Evolutionary conservation across 768 basidiomycete genomes (phyloP).

Genomic region (Boletus pseudopeckii): DNA sequence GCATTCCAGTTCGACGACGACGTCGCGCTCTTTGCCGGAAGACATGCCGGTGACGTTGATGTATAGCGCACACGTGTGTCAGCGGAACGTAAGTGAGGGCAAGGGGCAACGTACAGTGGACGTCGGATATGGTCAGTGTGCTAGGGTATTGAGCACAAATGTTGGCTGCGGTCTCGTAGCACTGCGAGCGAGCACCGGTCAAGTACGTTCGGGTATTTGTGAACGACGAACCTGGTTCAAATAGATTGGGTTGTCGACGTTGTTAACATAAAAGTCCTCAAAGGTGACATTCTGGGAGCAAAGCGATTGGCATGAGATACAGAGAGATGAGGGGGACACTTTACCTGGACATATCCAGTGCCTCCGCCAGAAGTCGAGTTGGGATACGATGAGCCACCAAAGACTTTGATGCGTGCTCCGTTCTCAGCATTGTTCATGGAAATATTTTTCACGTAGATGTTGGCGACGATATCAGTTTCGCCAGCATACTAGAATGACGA

Average conservation of each 20-base stretch:
- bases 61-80: constrained; percentile 16
- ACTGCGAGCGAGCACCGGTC: constrained; percentile 21
- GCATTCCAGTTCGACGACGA: constrained; percentile 43
- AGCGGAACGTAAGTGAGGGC: background rate
- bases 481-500: constrained; percentile 31
- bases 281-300: constrained; percentile 22
- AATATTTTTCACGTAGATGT: constrained; percentile 41
- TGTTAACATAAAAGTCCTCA: constrained; percentile 27
- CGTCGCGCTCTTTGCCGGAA: constrained; percentile 36
- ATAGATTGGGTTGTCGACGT: constrained; percentile 43
- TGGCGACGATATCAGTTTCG: constrained; percentile 42
- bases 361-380: constrained; percentile 42
- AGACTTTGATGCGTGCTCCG: constrained; percentile 52
- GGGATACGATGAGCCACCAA: constrained; percentile 41
- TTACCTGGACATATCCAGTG: constrained; percentile 38
- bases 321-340: background rate
- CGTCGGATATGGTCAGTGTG: constrained; percentile 38
- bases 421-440: constrained; percentile 46
- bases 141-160: constrained; percentile 39
- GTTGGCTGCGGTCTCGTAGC: constrained; percentile 34
- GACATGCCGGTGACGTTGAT: constrained; percentile 43
- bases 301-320: background rate
- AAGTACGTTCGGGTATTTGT: background rate
- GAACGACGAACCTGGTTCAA: constrained; percentile 31
- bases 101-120: constrained; percentile 34